Evolutionary conservation across 768 basidiomycete species (phyloP), one percentile per base, ranked within the genome.

Genomic region (Mycena vulgaris): DNA sequence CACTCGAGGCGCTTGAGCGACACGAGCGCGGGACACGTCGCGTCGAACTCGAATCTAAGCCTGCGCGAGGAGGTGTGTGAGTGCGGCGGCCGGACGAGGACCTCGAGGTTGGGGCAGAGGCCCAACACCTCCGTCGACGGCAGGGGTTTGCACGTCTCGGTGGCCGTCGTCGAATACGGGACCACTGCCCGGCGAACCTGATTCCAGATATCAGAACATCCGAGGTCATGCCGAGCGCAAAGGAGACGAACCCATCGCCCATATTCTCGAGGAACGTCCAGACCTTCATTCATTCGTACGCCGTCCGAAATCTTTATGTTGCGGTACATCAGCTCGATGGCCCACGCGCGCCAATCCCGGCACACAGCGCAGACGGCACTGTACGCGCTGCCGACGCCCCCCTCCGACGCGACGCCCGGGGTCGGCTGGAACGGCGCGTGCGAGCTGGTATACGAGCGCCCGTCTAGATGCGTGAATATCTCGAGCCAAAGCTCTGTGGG

Each of bases 1-100:
- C 91, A 93, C 56, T 92, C 91, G 33, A 93, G 83, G 30, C 90
- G 88, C 49, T 85, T 87, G 45, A 93, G 81, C 25, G 87, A 86
- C 25, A 83, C 80, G 17, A 92, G 70, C 5, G 84, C 75, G 4
- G 89, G 78, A 62, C 79, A 81, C 17, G 83, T 83, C 13, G 85
- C 83, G 64, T 88, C 87, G 74, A 87, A 89, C 30, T 90, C 88
- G 78, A 88, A 92, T 37, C 79, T 81, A 17, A 86, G 76, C 31
- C 19, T 40, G 5, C 40, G 27, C 17, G 58, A 14, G 16, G 49
- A 68, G 10, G 73, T 67, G 13, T 78, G 77, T 4, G 76, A 68
- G 51, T 72, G 72, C 42, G 74, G 84, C 25, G 88, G 87, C 25
- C 92, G 83, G 58, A 89, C 82, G 23, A 92, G 87, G 9, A 88